A percentile compares a stretch with the other conserved stretches of the same genome.
Conservation (phyloP, 2,329 filamentous ascomycete species). For the Lecanosticta acicola region DNA sequence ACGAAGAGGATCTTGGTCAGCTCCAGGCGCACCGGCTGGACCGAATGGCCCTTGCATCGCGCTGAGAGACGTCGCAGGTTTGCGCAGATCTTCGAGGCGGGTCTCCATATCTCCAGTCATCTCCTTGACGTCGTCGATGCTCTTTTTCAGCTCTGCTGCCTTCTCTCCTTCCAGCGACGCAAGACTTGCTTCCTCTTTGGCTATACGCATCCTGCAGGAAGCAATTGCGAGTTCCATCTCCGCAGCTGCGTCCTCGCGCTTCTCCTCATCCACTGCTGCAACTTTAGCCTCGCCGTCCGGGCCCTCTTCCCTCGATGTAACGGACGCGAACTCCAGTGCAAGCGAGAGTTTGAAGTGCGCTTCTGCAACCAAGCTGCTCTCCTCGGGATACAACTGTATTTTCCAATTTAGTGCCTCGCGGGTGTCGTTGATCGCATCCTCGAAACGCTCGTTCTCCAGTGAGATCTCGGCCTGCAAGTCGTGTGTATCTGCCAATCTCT, state of each 20-base stretch:
- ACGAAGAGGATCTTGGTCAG: slow-evolving; percentile 42
- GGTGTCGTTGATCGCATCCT: slow-evolving; percentile 79
- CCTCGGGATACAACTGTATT: slow-evolving; percentile 68
- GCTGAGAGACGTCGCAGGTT: slow-evolving; percentile 55
- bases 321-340: slow-evolving; percentile 86
- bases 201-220: slow-evolving; percentile 65
- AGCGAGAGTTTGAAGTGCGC: slow-evolving; percentile 95
- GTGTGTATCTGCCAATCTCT: slow-evolving; percentile 85
- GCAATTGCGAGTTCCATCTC: slow-evolving; percentile 70
- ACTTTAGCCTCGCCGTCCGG: slow-evolving; percentile 36
- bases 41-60: slow-evolving; percentile 37
- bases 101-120: slow-evolving; percentile 74
- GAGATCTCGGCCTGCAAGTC: slow-evolving; percentile 93
- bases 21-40: slow-evolving; percentile 43
- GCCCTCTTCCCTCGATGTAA: slow-evolving; percentile 53
- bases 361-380: slow-evolving; percentile 83
- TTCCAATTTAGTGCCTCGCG: slow-evolving; percentile 73
- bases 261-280: slow-evolving; percentile 56
- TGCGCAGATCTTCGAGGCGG: slow-evolving; percentile 64
- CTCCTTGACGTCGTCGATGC: slow-evolving; percentile 69
- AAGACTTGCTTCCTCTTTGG: slow-evolving; percentile 63
- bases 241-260: slow-evolving; percentile 64
- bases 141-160: slow-evolving; percentile 57
- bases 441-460: slow-evolving; percentile 91
- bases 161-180: slow-evolving; percentile 48